Conservation (phyloP, 306 rosid species). For the Sicyos edulis region DNA sequence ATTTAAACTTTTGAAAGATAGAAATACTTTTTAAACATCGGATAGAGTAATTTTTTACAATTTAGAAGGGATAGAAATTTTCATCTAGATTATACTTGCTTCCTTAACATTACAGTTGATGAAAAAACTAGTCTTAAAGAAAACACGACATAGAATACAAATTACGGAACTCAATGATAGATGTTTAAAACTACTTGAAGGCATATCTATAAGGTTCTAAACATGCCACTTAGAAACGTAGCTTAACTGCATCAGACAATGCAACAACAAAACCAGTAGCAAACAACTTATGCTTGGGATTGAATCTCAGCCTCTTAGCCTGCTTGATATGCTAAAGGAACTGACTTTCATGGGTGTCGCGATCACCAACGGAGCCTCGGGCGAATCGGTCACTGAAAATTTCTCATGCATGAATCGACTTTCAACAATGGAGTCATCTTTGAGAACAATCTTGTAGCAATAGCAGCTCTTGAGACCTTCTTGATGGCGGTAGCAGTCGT, state of each 20-base stretch:
- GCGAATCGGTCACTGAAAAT: conserved; percentile 82
- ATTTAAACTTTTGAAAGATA: too few relatives aligned
- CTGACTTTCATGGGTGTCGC: conserved; percentile 98
- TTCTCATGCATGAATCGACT: conserved; percentile 96
- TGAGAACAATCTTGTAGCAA: conserved; percentile 90
- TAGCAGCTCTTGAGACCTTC: conserved; percentile 95
- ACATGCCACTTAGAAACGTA: conserved; percentile 19
- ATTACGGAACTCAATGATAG: background rate
- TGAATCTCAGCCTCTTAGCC: conserved; percentile 30
- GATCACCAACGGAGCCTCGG: conserved; percentile 93
- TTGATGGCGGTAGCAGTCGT: conserved; percentile 80
- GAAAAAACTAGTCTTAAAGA: background rate
- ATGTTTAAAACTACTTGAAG: background rate
- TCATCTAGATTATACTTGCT: background rate
- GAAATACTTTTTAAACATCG: too few relatives aligned
- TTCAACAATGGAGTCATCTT: conserved; percentile 92
- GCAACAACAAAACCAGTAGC: conserved; percentile 28
- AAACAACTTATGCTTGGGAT: conserved; percentile 1
- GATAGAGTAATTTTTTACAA: too few relatives aligned
- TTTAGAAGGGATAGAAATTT: too few relatives aligned
- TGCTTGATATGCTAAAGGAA: conserved; percentile 90
- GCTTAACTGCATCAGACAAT: conserved; percentile 16
- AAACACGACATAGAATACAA: conserved; percentile 4
- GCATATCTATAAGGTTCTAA: background rate
- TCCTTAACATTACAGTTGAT: background rate